These are phyloP conservation scores for Cenchrus americanus DNA, from an alignment of 176 grass and related monocot genomes.

Conservation along the genomic window DNA sequence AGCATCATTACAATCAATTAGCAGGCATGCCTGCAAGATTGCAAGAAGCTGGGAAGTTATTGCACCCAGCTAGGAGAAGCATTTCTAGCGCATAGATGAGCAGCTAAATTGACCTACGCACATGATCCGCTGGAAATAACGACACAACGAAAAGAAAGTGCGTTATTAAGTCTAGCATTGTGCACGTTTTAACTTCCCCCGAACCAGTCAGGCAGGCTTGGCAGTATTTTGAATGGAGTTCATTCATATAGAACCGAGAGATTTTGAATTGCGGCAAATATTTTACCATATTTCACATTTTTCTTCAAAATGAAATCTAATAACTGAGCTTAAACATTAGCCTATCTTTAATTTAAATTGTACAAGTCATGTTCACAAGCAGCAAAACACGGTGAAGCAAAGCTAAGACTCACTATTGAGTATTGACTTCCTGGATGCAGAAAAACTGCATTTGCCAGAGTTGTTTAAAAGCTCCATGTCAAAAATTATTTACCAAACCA, in stretches of 20 bases:
- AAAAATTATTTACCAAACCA: slow-evolving; percentile 1
- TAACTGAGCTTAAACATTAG: background rate
- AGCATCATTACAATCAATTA: too few relatives aligned
- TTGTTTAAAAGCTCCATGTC: background rate
- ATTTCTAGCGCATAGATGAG: too few relatives aligned
- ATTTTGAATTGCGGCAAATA: background rate
- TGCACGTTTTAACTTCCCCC: background rate
- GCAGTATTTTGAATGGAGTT: background rate
- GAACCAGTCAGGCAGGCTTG: background rate
- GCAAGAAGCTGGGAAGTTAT: too few relatives aligned
- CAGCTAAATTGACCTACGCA: background rate
- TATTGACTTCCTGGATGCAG: background rate
- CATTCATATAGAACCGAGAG: background rate
- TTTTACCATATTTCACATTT: background rate
- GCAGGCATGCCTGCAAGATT: too few relatives aligned
- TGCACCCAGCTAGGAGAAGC: too few relatives aligned
- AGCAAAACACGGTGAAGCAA: background rate
- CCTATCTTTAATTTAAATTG: background rate
- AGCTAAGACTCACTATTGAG: background rate
- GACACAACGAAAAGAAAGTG: background rate
- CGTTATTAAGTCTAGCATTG: background rate
- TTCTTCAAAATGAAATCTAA: background rate
- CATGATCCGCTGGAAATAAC: too few relatives aligned
- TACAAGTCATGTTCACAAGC: background rate
- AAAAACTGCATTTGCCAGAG: background rate